A percentile compares a stretch with the other conserved stretches of the same genome.
Conservation (phyloP, 805 yeast genomes). For the Ogataea neopini region DNA sequence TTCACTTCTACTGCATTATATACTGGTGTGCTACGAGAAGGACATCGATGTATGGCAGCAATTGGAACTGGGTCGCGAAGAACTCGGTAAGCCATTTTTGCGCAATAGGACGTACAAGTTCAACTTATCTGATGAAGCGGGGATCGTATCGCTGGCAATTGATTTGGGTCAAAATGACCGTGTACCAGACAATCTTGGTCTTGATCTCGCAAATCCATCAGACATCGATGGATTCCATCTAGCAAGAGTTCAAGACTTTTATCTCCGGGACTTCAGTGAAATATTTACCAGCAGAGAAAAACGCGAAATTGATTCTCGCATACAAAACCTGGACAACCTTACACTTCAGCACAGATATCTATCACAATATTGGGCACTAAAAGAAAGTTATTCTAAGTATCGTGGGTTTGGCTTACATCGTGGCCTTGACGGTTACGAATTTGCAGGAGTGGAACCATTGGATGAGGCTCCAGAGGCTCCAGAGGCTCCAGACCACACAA, state of each 20-base stretch:
- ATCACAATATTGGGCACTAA: constrained; percentile 74
- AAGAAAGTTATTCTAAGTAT: constrained; percentile 72
- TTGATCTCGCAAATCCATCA: constrained; percentile 46
- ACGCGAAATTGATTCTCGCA: constrained; percentile 27
- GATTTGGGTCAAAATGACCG: constrained; percentile 23
- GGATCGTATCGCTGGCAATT: constrained; percentile 47
- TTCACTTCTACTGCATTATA: constrained; percentile 45
- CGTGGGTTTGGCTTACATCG: constrained; percentile 57
- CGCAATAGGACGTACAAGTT: constrained; percentile 39
- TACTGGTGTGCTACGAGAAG: constrained; percentile 38
- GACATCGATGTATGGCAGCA: constrained; percentile 12
- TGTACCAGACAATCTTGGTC: constrained; percentile 37
- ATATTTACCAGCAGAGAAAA: constrained; percentile 33
- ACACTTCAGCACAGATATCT: constrained; percentile 34
- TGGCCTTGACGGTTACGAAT: constrained; percentile 30
- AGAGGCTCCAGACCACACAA: not conserved
- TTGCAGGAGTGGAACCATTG: constrained; percentile 14
- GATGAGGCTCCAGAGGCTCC: not conserved
- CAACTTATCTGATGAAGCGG: constrained; percentile 62
- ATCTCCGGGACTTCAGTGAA: constrained; percentile 26
- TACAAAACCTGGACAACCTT: constrained; percentile 4
- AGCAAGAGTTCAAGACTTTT: constrained; percentile 31
- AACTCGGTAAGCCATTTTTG: constrained; percentile 60
- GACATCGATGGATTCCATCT: constrained; percentile 25
- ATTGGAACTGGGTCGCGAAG: constrained; percentile 34